Evolutionary conservation across 768 basidiomycete genomes (phyloP), one percentile per base, ranked within the genome.

Genomic region (Phaffia australis): DNA sequence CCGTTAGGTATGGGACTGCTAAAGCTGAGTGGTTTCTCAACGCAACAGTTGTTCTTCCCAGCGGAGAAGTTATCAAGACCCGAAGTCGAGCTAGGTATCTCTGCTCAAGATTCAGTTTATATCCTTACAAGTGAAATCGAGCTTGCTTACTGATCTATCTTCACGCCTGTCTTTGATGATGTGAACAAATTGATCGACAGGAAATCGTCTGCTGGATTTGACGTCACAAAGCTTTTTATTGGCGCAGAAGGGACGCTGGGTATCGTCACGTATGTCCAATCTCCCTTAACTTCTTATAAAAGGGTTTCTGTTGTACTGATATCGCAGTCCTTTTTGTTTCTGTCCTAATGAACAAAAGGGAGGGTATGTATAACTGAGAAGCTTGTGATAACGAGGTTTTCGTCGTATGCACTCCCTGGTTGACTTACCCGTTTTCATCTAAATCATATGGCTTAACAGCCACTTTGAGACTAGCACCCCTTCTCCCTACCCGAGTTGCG

Each of bases 1-100:
- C 71, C 48, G 62, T 88, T 11, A 79, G 88, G 69, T 92, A 90
- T 75, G 90, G 88, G 60, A 91, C 89, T 18, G 89, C 89, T 6
- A 87, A 85, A 74, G 86, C 81, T 0, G 89, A 91, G 76, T 90
- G 89, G 88, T 88, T 89, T 73, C 78, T 90, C 58, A 90, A 88
- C 72, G 76, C 87, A 50, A 94, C 89, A 0, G 87, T 92, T 1
- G 91, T 95, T 0, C 82, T 94, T 2, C 88, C 91, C 1, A 84
- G 83, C 6, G 92, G 92, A 1, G 83, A 90, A 73, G 85, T 94
- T 16, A 92, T 95, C 74, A 92, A 92, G 73, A 95, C 92, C 1
- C 83, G 90, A 8, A 73, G 72, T 54, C 32, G 77, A 71, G 71
- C 75, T 5, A 35, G 76, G 69, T 65, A 66, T 50, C 27, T 29